Evolutionary conservation across 768 basidiomycete species (phyloP).

Genomic region (Lactarius hengduanensis): DNA sequence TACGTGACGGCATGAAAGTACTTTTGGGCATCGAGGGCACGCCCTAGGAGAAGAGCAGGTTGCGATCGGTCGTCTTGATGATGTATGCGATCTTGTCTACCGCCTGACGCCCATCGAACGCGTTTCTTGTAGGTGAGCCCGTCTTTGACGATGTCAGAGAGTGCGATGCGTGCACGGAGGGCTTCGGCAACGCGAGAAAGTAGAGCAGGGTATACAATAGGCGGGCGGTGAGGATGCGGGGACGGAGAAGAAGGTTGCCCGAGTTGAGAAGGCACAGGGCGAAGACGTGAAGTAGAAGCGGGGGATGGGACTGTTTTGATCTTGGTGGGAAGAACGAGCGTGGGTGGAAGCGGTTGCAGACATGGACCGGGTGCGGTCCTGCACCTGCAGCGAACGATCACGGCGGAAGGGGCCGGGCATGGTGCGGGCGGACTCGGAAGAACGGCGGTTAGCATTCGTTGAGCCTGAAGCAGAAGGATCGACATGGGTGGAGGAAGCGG

Average conservation of each 20-base stretch:
- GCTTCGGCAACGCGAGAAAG: slow-evolving; percentile 93
- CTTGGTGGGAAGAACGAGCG: slow-evolving; percentile 46
- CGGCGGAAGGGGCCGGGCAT: slow-evolving; percentile 57
- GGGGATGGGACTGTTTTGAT: slow-evolving; percentile 32
- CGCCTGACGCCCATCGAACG: slow-evolving; percentile 96
- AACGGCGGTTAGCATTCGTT: slow-evolving; percentile 47
- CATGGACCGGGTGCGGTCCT: slow-evolving; percentile 78
- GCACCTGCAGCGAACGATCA: slow-evolving; percentile 58
- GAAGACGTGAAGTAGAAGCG: slow-evolving; percentile 36
- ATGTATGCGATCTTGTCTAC: slow-evolving; percentile 97
- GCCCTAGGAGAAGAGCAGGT: slow-evolving; percentile 88
- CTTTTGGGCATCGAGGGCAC: slow-evolving; percentile 96
- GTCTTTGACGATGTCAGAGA: slow-evolving; percentile 86
- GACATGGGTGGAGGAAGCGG: slow-evolving; percentile 41
- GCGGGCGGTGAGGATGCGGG: slow-evolving; percentile 50
- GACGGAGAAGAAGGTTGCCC: slow-evolving; percentile 32
- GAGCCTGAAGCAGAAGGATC: slow-evolving; percentile 35
- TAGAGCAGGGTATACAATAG: slow-evolving; percentile 92
- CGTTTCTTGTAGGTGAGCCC: slow-evolving; percentile 94
- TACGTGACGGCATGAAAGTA: slow-evolving; percentile 99
- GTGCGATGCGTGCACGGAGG: slow-evolving; percentile 77
- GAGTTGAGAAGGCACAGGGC: slow-evolving; percentile 35
- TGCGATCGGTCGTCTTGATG: slow-evolving; percentile 97
- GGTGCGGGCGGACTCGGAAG: slow-evolving; percentile 68
- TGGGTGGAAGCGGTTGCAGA: slow-evolving; percentile 55